Conservation (phyloP, 1,284 basidiomycete genomes). For the Naganishia sp. region DNA sequence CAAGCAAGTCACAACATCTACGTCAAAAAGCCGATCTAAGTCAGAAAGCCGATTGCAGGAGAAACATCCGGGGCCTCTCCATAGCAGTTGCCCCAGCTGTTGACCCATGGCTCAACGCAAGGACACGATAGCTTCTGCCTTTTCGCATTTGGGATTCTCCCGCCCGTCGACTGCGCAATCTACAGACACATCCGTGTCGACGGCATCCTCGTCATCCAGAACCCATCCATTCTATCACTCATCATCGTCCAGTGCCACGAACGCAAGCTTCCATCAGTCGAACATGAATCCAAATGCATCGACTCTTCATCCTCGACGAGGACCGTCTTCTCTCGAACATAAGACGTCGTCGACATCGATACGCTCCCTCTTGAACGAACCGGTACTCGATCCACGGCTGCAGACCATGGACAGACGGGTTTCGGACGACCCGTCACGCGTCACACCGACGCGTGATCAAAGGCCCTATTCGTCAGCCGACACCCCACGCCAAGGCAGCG, state of each 20-base stretch:
- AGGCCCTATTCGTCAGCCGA: slow-evolving; percentile 7
- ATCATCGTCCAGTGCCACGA: not conserved
- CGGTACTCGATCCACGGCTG: not conserved
- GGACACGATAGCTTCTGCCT: slow-evolving; percentile 6
- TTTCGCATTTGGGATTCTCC: slow-evolving; percentile 7
- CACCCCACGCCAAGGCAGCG: slow-evolving; percentile 18
- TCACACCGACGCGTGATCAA: slow-evolving; percentile 3
- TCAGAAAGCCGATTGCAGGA: not conserved
- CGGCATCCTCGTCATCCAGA: slow-evolving; percentile 1
- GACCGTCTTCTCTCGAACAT: slow-evolving; percentile 8
- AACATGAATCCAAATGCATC: slow-evolving; percentile 6
- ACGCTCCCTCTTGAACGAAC: slow-evolving; percentile 28
- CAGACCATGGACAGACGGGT: not conserved
- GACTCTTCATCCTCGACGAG: not conserved
- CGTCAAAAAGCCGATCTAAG: not conserved
- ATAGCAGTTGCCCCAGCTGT: too few species aligned
- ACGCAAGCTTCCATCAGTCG: not conserved
- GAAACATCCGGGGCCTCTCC: too few species aligned
- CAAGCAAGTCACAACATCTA: not conserved
- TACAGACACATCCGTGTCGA: not conserved
- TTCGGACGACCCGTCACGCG: not conserved
- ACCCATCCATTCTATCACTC: not conserved
- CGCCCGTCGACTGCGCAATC: not conserved
- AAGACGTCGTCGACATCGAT: slow-evolving; percentile 25
- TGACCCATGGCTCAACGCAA: slow-evolving; percentile 3